Base-by-base conservation (phyloP, 2,329 filamentous ascomycete genomes). In the Colletotrichum sansevieriae region DNA sequence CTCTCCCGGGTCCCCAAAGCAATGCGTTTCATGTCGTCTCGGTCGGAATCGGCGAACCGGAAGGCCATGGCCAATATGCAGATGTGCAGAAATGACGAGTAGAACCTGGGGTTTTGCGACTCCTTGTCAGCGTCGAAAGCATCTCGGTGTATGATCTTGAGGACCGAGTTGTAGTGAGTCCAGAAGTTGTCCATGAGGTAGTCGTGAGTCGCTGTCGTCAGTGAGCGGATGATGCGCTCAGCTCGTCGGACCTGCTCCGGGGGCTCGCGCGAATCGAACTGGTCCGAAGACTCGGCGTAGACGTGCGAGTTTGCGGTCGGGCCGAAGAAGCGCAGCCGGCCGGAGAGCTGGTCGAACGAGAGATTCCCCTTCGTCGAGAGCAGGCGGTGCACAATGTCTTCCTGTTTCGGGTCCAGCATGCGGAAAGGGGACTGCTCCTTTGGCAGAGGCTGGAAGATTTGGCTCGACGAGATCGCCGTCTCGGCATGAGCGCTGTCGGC, bases 291-390 rank as follows among this genome's bases (percentile, higher is more conserved):
- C 37, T 80, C 79, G 4, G 83, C 83, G 68, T 85, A 83, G 15
- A 87, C 83, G 61, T 87, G 84, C 65, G 81, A 83, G 74, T 86
- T 87, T 56, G 84, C 84, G 3, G 84, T 86, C 1, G 84, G 83
- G 1, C 85, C 85, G 65, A 86, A 87, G 76, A 85, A 87, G 25
- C 84, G 80, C 6, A 85, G 73, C n/a, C 82, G 77, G 4, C 84
- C 84, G 20, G 81, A 84, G 2, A 85, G 75, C 68, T 84, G 84
- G 68, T 87, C 84, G 64, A 86, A 84, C 15, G 82, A 83, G 10
- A 86, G 77, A 73, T 84, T 84, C 7, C 83, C 84, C 41, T 82
- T 80, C 4, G 83, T 83, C 1, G 82, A 83, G 4, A 87, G 78
- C 2, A 87, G 77, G 35, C 81, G 81, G 55, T 83, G 83, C 1